phyloP scores from a whole-genome alignment of 441 rosid species.

The Omphalea diandra region DNA sequence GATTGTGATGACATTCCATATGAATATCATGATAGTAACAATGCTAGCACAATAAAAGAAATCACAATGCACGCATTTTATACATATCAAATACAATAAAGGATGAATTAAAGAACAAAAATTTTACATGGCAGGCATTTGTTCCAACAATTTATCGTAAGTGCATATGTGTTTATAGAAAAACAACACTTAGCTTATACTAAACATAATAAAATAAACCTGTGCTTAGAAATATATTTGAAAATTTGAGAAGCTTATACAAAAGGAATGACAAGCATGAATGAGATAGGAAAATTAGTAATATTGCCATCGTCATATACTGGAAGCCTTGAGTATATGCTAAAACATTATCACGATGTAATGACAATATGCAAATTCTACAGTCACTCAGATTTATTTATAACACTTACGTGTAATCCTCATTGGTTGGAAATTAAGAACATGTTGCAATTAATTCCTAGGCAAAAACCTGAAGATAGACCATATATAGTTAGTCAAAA shows the following conservation, averaged over 20 bases:
- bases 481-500: neutral
- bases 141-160: too few relatives aligned
- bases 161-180: neutral
- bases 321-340: neutral
- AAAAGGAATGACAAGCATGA: too few relatives aligned
- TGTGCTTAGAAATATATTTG: too few relatives aligned
- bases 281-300: neutral
- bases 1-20: neutral
- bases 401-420: neutral
- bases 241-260: neutral
- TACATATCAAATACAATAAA: neutral
- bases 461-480: neutral
- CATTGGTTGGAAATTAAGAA: neutral
- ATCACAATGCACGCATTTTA: neutral
- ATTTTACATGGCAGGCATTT: neutral
- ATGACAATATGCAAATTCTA: neutral
- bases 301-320: neutral
- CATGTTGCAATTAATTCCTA: neutral
- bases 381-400: neutral
- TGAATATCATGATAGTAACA: neutral
- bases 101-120: neutral
- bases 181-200: too few relatives aligned
- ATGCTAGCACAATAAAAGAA: neutral
- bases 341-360: too few relatives aligned
- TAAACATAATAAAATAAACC: neutral